Base-by-base conservation (phyloP, 768 basidiomycete genomes). In the Trametes punicea region DNA sequence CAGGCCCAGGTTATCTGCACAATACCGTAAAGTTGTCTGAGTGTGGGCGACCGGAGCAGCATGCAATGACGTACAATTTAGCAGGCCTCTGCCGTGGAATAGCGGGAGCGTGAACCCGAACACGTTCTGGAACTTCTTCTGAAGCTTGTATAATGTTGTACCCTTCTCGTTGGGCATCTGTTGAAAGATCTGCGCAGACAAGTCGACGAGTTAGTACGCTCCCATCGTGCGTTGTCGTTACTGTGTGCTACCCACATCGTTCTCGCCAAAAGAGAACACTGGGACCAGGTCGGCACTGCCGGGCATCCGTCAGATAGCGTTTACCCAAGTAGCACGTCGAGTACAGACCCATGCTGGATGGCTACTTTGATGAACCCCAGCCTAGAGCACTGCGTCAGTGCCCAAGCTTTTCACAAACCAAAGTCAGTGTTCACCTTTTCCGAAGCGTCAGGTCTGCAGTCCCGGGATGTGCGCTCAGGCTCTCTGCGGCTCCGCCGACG, bases 251-350 rank as follows among this genome's bases (percentile, higher is more conserved):
- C 83, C 66, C 59, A 95, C 95, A 70, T 98, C 97, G 69, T 98
- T 98, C 76, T 99, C 97, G 11, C 97, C 97, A 64, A 99, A 99
- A 5, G 93, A 95, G 67, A 99, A 98, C 3, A 98, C 95, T 0
- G 97, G 97, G 0, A 99, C 97, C 10, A 99, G 77, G 65, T 95
- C 93, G 34, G 97, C 97, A 51, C 93, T 94, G 61, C 13, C 44
- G 36, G 46, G 13, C 56, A 33, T 39, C n/a, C 16, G 16, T 31
- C 6, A n/a, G n/a, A 6, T 20, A 13, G 20, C 15, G 46, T 16
- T 36, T n/a, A 56, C 6, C 23, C 7, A 20, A 11, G 47, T 6
- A 16, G 20, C 1, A 6, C 1, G 25, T 20, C 15, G 13, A 2
- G 20, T 1, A 47, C 81, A 9, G 56, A 91, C 90, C 91, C 93